Conservation (phyloP, 257 asterid genomes). For the Solanum sparsipilum region DNA sequence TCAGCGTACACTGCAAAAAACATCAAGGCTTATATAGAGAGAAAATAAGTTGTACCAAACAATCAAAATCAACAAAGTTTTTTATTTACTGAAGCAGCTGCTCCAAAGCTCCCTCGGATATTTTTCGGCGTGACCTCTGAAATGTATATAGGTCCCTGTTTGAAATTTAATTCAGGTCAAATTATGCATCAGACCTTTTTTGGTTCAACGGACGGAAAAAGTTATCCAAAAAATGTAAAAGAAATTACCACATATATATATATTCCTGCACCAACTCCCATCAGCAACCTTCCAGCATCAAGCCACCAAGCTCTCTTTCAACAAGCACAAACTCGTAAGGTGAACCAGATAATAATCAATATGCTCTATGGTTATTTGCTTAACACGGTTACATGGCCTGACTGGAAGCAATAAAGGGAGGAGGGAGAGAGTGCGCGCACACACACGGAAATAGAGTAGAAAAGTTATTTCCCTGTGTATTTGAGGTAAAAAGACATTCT, state of each 20-base stretch:
- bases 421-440: neutral
- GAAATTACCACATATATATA: slow-evolving; percentile 12
- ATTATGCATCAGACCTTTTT: neutral
- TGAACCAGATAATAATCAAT: neutral
- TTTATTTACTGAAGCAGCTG: slow-evolving; percentile 6
- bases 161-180: neutral
- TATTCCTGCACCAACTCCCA: slow-evolving; percentile 16
- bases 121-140: slow-evolving; percentile 14
- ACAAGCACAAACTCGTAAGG: neutral
- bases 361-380: neutral
- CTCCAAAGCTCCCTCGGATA: slow-evolving; percentile 8
- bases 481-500: neutral
- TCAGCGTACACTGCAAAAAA: slow-evolving; percentile 1
- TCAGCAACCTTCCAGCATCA: slow-evolving; percentile 6
- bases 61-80: neutral
- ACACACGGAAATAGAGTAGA: neutral
- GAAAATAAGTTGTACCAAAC: neutral
- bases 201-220: neutral
- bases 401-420: neutral
- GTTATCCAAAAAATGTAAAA: neutral
- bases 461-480: neutral
- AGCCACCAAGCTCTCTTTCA: slow-evolving; percentile 18
- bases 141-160: slow-evolving; percentile 17
- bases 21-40: neutral
- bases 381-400: neutral